Percentiles rank a stretch among this genome's conserved stretches.
These are phyloP conservation scores for Chlorella sp. DNA, from an alignment of 139 green algal species.

Conservation along the genomic window DNA sequence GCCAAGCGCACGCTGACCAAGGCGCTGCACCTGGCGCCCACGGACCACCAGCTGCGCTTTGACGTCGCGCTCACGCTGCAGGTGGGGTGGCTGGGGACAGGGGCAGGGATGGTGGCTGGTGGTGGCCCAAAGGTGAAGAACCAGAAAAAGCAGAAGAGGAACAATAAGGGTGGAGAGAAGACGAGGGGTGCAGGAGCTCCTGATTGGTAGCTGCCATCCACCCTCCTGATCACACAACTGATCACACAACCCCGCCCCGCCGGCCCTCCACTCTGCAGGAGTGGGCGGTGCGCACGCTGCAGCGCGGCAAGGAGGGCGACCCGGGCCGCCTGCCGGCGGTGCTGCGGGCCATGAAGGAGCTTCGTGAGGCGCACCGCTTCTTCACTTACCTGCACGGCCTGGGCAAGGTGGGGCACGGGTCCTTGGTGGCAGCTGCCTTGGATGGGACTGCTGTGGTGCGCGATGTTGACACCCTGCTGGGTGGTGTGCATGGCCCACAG, in stretches of 20 bases:
- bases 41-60: conserved; percentile 77
- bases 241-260: neutral
- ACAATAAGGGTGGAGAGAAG: no score
- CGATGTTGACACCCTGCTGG: no score
- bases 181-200: no score
- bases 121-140: neutral
- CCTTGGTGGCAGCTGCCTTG: no score
- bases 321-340: conserved; percentile 32
- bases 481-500: no score
- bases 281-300: conserved; percentile 67
- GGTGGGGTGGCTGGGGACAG: conserved; percentile 41
- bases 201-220: neutral
- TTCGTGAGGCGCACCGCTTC: conserved; percentile 49
- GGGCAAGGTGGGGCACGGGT: neutral
- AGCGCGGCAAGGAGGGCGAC: conserved; percentile 42
- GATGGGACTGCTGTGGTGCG: no score
- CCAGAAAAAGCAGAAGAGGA: no score
- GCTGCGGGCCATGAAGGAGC: conserved; percentile 40
- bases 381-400: conserved; percentile 36
- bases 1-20: conserved; percentile 69
- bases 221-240: neutral
- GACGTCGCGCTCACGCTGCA: conserved; percentile 85
- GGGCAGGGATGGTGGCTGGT: neutral
- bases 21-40: conserved; percentile 81
- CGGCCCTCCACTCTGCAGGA: conserved; percentile 60